Evolutionary conservation across 306 rosid genomes (phyloP).

Genomic region (Crotalaria pallida): DNA sequence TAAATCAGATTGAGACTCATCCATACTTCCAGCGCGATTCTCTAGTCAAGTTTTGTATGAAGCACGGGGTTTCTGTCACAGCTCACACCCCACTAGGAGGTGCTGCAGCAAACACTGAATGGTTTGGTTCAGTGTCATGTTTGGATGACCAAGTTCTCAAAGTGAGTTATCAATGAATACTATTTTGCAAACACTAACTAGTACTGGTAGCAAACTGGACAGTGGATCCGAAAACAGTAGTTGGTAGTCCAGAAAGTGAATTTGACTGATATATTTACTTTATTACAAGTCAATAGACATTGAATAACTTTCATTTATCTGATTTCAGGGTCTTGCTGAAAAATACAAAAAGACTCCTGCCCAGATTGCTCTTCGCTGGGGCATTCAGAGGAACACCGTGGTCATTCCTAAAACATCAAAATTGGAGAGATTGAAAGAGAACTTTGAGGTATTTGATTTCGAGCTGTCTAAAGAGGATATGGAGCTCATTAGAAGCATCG

Average conservation of each 20-base stretch:
- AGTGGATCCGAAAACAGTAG: background rate
- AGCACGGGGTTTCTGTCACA: conserved; percentile 76
- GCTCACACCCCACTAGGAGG: conserved; percentile 97
- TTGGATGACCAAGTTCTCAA: conserved; percentile 70
- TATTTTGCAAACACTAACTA: background rate
- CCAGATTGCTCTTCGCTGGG: conserved; percentile 80
- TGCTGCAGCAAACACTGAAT: conserved; percentile 70
- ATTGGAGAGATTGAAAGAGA: conserved; percentile 71
- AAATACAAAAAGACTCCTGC: conserved; percentile 65
- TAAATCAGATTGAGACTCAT: conserved; percentile 90
- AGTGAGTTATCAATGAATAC: conserved; percentile 34
- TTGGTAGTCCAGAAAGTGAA: background rate
- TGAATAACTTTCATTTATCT: conserved; percentile 4
- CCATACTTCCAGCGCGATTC: conserved; percentile 93
- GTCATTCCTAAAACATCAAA: conserved; percentile 88
- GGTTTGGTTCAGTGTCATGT: conserved; percentile 77
- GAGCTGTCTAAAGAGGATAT: conserved; percentile 60
- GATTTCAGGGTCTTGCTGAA: conserved; percentile 56
- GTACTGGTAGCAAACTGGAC: background rate
- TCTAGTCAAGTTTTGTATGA: conserved; percentile 77
- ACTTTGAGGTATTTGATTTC: conserved; percentile 63
- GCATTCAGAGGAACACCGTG: conserved; percentile 60
- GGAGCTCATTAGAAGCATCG: conserved; percentile 52
- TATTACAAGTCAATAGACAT: background rate
- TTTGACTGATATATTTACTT: background rate